A percentile compares a stretch with the other conserved stretches of the same genome.
phyloP scores from a whole-genome alignment of 1,284 basidiomycete species.

The Trametes hirsuta region DNA sequence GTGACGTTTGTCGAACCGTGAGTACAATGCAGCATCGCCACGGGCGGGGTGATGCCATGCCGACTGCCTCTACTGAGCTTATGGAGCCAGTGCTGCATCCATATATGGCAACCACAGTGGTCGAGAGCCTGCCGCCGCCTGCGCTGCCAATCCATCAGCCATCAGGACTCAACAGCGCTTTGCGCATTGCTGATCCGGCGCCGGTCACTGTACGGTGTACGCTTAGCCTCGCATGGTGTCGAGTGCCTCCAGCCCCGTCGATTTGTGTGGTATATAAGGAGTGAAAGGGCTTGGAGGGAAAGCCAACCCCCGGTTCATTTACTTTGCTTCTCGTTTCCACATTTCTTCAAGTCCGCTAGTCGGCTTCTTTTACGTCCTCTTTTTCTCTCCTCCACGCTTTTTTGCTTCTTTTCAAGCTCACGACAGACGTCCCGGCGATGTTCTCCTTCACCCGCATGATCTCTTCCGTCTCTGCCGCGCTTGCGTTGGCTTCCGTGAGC shows the following conservation, averaged over 20 bases:
- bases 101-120: no score
- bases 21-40: no score
- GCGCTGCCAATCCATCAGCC: no score
- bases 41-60: no score
- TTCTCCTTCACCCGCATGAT: constrained; percentile 23
- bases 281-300: neutral
- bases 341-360: constrained; percentile 20
- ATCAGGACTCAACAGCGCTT: no score
- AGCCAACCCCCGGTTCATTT: constrained; percentile 13
- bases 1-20: no score
- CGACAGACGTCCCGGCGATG: constrained; percentile 16
- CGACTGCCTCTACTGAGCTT: no score
- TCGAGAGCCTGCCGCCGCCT: no score
- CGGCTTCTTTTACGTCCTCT: constrained; percentile 3
- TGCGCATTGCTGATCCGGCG: no score
- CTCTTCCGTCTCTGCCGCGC: constrained; percentile 19
- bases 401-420: constrained; percentile 4
- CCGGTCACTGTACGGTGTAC: no score
- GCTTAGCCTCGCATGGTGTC: no score
- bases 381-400: neutral
- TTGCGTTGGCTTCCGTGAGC: constrained; percentile 22
- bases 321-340: constrained; percentile 14
- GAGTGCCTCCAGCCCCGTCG: neutral
- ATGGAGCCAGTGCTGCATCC: no score
- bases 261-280: neutral